Conservation (phyloP, 257 asterid genomes). For the Pogostemon cablin region DNA sequence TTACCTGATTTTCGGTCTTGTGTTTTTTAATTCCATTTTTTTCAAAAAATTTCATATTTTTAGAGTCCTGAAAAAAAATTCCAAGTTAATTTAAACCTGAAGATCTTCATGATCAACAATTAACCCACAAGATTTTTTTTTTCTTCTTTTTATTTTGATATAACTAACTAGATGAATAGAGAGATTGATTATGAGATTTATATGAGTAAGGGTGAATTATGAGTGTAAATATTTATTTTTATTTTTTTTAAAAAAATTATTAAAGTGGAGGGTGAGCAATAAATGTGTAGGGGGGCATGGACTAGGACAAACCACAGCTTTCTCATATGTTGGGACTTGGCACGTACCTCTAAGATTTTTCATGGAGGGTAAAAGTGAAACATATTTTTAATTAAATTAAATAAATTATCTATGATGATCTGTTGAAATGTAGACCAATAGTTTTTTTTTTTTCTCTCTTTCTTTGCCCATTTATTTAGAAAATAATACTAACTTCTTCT, state of each 20-base stretch:
- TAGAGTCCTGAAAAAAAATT: too few species aligned
- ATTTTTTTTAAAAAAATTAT: background rate
- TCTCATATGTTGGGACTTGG: slow-evolving; percentile 31
- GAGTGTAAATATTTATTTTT: slow-evolving; percentile 16
- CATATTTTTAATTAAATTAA: background rate
- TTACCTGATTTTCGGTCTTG: background rate
- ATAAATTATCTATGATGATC: background rate
- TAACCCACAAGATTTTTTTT: too few species aligned
- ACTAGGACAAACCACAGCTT: slow-evolving; percentile 35
- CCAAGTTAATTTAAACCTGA: too few species aligned
- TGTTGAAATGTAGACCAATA: background rate
- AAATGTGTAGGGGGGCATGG: slow-evolving; percentile 42
- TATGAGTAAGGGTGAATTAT: background rate
- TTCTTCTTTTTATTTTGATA: too few species aligned
- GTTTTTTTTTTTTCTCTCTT: background rate
- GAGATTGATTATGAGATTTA: too few species aligned
- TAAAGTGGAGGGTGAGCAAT: slow-evolving; percentile 41
- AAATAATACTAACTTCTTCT: background rate
- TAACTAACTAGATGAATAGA: too few species aligned
- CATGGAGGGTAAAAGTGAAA: slow-evolving; percentile 36
- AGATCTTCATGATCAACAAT: too few species aligned
- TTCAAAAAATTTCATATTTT: too few species aligned
- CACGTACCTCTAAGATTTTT: slow-evolving; percentile 30
- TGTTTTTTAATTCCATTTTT: background rate
- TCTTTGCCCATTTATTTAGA: background rate